phyloP scores from a whole-genome alignment of 202 grass and related monocot species.

The Musa balbisiana region DNA sequence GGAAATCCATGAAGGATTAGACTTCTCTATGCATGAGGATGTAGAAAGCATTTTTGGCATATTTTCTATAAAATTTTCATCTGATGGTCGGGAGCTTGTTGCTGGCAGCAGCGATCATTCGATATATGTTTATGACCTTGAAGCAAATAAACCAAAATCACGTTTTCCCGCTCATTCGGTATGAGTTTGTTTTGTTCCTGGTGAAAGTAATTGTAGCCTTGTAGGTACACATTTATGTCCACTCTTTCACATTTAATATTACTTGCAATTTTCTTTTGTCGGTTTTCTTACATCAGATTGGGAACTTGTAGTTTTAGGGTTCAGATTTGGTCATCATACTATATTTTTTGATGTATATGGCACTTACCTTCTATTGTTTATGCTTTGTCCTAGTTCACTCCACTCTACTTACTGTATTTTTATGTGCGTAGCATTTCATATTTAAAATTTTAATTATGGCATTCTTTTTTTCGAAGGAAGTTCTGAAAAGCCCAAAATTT shows the following conservation, averaged over 20 bases:
- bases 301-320: background rate
- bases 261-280: background rate
- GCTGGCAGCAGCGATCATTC: conserved; percentile 64
- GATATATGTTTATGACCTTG: conserved; percentile 89
- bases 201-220: background rate
- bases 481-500: too few relatives aligned
- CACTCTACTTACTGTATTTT: too few relatives aligned
- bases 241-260: background rate
- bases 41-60: conserved; percentile 48
- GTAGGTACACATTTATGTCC: background rate
- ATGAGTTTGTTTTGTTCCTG: conserved; percentile 22
- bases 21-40: conserved; percentile 42
- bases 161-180: conserved; percentile 60
- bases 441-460: too few relatives aligned
- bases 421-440: too few relatives aligned
- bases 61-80: conserved; percentile 94
- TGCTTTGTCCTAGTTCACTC: too few relatives aligned
- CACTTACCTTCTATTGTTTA: background rate
- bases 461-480: too few relatives aligned
- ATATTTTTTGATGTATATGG: background rate
- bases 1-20: conserved; percentile 82
- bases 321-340: background rate
- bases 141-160: conserved; percentile 60
- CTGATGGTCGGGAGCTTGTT: conserved; percentile 70
- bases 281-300: background rate